Conservation (phyloP, 805 yeast genomes). For the Nakazawaea molendinolei region DNA sequence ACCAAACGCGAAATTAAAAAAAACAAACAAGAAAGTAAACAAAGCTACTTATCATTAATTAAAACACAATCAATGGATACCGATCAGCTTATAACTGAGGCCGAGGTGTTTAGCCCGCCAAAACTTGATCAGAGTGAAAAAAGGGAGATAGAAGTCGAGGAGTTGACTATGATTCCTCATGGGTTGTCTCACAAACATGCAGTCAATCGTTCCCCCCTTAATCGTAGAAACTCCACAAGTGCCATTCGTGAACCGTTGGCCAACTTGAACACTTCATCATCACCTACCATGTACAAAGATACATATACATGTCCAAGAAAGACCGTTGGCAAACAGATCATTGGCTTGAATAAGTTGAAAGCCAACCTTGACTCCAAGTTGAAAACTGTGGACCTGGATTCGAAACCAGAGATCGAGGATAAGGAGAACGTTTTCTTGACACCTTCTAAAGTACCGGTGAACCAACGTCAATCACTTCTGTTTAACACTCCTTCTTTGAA, state of each 20-base stretch:
- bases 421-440: slow-evolving; percentile 9
- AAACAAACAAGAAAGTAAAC: slow-evolving; percentile 2
- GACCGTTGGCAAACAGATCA: slow-evolving; percentile 1
- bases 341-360: slow-evolving; percentile 5
- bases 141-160: slow-evolving; percentile 10
- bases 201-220: slow-evolving; percentile 1
- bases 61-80: slow-evolving; percentile 8
- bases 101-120: slow-evolving; percentile 11
- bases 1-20: neutral
- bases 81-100: slow-evolving; percentile 9
- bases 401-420: neutral
- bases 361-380: slow-evolving; percentile 9
- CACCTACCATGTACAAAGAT: slow-evolving; percentile 13
- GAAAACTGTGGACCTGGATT: neutral
- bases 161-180: slow-evolving; percentile 33
- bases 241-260: slow-evolving; percentile 5
- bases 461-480: slow-evolving; percentile 2
- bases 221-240: slow-evolving; percentile 20
- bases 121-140: neutral
- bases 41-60: neutral
- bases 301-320: slow-evolving; percentile 27
- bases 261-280: slow-evolving; percentile 1
- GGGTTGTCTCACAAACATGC: slow-evolving; percentile 36
- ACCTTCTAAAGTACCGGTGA: slow-evolving; percentile 3
- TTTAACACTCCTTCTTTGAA: slow-evolving; percentile 7